phyloP scores from a whole-genome alignment of 1,139 yeast species.

The Wickerhamiella pararugosa region DNA sequence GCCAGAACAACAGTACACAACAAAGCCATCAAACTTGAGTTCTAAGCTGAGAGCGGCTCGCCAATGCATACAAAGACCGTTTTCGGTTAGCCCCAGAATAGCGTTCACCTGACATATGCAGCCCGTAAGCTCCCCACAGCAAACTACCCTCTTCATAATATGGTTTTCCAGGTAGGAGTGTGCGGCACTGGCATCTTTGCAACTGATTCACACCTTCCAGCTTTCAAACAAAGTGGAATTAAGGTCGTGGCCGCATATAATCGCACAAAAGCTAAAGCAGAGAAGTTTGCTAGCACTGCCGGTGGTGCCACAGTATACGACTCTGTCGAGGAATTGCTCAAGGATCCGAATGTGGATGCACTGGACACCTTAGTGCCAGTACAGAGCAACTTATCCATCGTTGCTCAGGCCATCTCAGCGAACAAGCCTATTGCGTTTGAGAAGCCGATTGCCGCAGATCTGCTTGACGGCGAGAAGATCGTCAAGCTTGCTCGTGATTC shows the following conservation, averaged over 20 bases:
- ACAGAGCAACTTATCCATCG: slow-evolving; percentile 54
- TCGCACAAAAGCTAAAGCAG: slow-evolving; percentile 73
- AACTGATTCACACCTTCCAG: slow-evolving; percentile 65
- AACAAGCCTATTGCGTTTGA: slow-evolving; percentile 70
- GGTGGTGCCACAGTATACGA: slow-evolving; percentile 41
- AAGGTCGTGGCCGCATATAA: slow-evolving; percentile 53
- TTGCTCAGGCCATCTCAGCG: slow-evolving; percentile 46
- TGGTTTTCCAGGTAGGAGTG: slow-evolving; percentile 41
- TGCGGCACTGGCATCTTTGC: slow-evolving; percentile 93
- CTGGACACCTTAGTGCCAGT: slow-evolving; percentile 82
- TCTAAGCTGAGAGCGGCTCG: no score
- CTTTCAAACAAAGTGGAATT: slow-evolving; percentile 34
- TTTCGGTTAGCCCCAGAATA: no score
- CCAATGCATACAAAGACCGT: no score
- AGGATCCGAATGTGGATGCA: slow-evolving; percentile 49
- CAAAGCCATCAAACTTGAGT: no score
- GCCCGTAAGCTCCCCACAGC: no score
- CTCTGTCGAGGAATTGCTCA: slow-evolving; percentile 46
- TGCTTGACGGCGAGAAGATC: slow-evolving; percentile 64
- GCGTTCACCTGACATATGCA: no score
- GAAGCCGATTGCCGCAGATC: slow-evolving; percentile 81
- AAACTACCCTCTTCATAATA: not conserved
- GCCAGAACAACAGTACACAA: no score
- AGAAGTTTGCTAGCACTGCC: slow-evolving; percentile 55
- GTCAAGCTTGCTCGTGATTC: slow-evolving; percentile 47